These are phyloP conservation scores for Lichenothelia convexa DNA, from an alignment of 495 filamentous ascomycete genomes.

Conservation along the genomic window DNA sequence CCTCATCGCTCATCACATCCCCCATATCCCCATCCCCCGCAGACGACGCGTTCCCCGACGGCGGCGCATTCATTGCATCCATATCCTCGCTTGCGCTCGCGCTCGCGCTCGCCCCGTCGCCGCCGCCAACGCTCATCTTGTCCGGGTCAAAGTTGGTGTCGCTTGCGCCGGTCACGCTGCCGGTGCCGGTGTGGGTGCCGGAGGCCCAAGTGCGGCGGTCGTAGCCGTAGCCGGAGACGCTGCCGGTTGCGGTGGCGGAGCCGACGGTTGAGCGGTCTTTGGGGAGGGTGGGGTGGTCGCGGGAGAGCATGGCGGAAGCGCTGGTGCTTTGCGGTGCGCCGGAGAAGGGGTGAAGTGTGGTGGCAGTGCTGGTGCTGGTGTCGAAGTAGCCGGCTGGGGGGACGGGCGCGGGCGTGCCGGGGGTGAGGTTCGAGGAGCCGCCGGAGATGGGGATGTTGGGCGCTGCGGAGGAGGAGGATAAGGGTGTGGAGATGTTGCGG, in stretches of 20 bases:
- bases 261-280: constrained; percentile 70
- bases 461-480: constrained; percentile 1
- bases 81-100: no score
- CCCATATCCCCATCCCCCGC: no score
- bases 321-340: constrained; percentile 50
- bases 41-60: constrained; percentile 7
- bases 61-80: constrained; percentile 2
- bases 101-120: no score
- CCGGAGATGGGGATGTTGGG: constrained; percentile 5
- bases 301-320: constrained; percentile 31
- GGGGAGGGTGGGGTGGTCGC: no score
- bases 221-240: constrained; percentile 49
- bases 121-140: no score
- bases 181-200: constrained; percentile 40
- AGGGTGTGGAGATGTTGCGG: constrained; percentile 28
- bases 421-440: constrained; percentile 11
- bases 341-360: constrained; percentile 10
- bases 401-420: constrained; percentile 10
- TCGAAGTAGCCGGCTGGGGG: constrained; percentile 13
- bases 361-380: constrained; percentile 1
- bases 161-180: constrained; percentile 37
- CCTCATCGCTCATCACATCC: no score
- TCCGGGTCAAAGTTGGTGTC: no score
- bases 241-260: constrained; percentile 60
- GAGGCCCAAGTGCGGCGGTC: constrained; percentile 60